phyloP scores from a whole-genome alignment of 2,329 filamentous ascomycete species.

The Fusarium sp. region DNA sequence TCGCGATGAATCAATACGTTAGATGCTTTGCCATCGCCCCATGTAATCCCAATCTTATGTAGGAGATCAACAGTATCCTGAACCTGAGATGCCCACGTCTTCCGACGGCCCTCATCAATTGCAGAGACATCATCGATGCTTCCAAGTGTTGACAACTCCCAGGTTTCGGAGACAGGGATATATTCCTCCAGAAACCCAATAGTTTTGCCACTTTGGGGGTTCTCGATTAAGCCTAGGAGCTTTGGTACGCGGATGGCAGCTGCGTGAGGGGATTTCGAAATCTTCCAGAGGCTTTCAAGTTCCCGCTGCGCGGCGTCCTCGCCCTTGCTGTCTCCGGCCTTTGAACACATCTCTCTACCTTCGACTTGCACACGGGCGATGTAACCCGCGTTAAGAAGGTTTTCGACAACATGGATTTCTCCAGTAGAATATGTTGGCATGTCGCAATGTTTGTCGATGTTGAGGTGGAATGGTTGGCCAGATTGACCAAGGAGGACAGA shows the following conservation, averaged over 20 bases:
- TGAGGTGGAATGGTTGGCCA: background rate
- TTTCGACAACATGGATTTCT: background rate
- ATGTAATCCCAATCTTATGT: background rate
- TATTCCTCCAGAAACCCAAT: background rate
- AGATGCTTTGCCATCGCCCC: background rate
- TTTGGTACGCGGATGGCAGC: background rate
- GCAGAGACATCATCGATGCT: background rate
- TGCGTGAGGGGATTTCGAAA: background rate
- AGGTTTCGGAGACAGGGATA: background rate
- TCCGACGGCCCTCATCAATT: background rate
- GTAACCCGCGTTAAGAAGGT: background rate
- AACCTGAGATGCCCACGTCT: background rate
- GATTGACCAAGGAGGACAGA: background rate
- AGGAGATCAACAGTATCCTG: background rate
- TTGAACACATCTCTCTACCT: background rate
- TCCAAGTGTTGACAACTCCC: background rate
- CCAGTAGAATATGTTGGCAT: background rate
- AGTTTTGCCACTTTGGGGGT: background rate
- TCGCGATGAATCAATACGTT: background rate
- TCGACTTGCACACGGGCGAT: background rate
- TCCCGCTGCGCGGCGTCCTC: background rate
- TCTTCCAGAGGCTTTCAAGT: background rate
- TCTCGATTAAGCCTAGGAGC: background rate
- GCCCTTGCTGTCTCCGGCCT: background rate
- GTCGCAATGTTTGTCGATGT: background rate